Base-by-base conservation (phyloP, 768 basidiomycete species). In the Mycena capillaripes region DNA sequence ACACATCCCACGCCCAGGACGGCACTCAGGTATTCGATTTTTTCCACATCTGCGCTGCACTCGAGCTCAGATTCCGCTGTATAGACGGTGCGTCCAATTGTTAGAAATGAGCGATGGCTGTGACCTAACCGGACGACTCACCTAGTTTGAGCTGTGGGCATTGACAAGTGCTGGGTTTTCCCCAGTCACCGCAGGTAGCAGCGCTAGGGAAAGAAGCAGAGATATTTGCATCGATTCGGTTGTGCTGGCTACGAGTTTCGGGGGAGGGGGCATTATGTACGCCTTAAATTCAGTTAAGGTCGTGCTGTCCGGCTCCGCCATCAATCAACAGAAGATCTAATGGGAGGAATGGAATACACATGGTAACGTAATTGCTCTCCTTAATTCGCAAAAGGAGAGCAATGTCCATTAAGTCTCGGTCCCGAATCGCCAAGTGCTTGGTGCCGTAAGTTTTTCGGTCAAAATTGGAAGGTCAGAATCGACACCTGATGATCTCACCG, bases 1-100 rank as follows among this genome's bases (percentile, higher is more conserved):
- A 59, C 38, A 59, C 58, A 59, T 27, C 58, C 58, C 27, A 27
- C 58, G 4, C 58, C 58, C 17, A 40, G 58, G 25, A 59, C 58
- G 38, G 58, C 58, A 27, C 58, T 59, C 38, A 59, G 58, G 16
- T 29, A 59, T 59, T 34, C 55, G 32, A 36, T n/a, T 3, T n/a
- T 56, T 0, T 16, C 55, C 17, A 32, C 21, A 1, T 56, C 38
- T 14, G 58, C 38, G 25, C 58, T 42, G 58, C 58, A 59, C 40
- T 59, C 40, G 25, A 59, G 25, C 27, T 59, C 58, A 8, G 58
- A 59, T 29, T 59, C 17, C 40, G 44, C 58, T 59, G 38, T 17
- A 42, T 27, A 29, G 21, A 56, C 30, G 55, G n/a, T 30, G 52
- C 11, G 27, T 4, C 16, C 25, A 30, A 50, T 38, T 36, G 32